phyloP scores from a whole-genome alignment of 352 stramenopile species.

The Phytophthora aleatoria region DNA sequence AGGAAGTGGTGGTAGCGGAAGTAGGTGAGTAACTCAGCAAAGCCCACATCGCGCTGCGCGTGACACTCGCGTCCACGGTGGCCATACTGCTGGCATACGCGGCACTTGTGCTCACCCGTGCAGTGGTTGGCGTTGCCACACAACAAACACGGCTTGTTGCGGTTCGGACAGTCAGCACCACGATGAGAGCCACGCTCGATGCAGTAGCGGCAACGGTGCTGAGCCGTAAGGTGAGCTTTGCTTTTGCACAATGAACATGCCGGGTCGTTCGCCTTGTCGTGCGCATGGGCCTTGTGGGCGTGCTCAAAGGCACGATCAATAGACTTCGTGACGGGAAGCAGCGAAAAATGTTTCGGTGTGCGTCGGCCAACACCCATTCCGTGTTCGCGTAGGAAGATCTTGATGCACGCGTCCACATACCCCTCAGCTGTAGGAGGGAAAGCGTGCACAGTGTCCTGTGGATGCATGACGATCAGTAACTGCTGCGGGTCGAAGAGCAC shows the following conservation, averaged over 20 bases:
- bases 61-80: constrained; percentile 86
- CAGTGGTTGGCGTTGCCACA: constrained; percentile 78
- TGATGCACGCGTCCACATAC: constrained; percentile 79
- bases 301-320: constrained; percentile 81
- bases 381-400: constrained; percentile 84
- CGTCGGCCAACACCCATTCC: constrained; percentile 70
- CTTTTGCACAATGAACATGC: constrained; percentile 70
- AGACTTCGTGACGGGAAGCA: constrained; percentile 75
- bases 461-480: constrained; percentile 86
- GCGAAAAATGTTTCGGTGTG: constrained; percentile 69
- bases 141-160: constrained; percentile 65
- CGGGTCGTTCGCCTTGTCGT: constrained; percentile 30
- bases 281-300: constrained; percentile 52
- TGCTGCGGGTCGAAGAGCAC: constrained; percentile 82
- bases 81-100: constrained; percentile 83
- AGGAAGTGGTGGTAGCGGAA: constrained; percentile 89
- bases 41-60: constrained; percentile 76
- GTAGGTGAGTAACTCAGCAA: constrained; percentile 82
- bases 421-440: constrained; percentile 84
- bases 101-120: constrained; percentile 83
- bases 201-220: constrained; percentile 85
- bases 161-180: constrained; percentile 72
- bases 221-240: constrained; percentile 63
- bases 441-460: constrained; percentile 79
- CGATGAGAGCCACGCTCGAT: constrained; percentile 81